These are phyloP conservation scores for Cantharellus anzutake DNA, from an alignment of 768 basidiomycete species.

Conservation along the genomic window DNA sequence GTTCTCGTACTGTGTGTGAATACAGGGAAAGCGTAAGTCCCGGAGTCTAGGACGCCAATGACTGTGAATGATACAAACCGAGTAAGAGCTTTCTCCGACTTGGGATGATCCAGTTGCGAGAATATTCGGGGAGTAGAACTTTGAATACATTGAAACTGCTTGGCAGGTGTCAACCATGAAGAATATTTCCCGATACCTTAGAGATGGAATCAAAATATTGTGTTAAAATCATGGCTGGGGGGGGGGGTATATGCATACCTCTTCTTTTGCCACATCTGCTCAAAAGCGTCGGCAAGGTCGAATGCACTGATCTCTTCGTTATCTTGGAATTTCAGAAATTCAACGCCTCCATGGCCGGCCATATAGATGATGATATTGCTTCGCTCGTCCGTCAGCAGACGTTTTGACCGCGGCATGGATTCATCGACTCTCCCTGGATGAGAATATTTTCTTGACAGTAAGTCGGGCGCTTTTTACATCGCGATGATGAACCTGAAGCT, in stretches of 20 bases:
- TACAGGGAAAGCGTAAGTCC: not conserved
- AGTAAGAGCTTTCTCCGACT: slow-evolving; percentile 81
- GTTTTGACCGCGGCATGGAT: slow-evolving; percentile 78
- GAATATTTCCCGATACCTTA: slow-evolving; percentile 82
- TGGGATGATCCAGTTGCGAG: slow-evolving; percentile 77
- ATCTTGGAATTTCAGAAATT: slow-evolving; percentile 98
- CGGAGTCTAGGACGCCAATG: not conserved
- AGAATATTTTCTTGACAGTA: not conserved
- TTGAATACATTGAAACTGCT: slow-evolving; percentile 87
- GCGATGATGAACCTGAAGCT: slow-evolving; percentile 11
- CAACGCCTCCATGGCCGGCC: slow-evolving; percentile 96
- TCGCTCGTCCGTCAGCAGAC: slow-evolving; percentile 72
- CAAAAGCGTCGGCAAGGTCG: slow-evolving; percentile 94
- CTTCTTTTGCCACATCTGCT: slow-evolving; percentile 97
- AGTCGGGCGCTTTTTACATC: not conserved
- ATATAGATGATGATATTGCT: slow-evolving; percentile 95
- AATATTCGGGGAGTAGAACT: slow-evolving; percentile 85
- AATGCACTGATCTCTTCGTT: slow-evolving; percentile 95
- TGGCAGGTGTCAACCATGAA: slow-evolving; percentile 99
- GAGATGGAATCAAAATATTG: not conserved
- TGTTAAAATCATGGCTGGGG: not conserved
- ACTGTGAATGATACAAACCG: slow-evolving; percentile 31
- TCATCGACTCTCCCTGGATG: slow-evolving; percentile 61
- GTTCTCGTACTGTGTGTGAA: slow-evolving; percentile 51
- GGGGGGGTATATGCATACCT: slow-evolving; percentile 28